A percentile compares a stretch with the other conserved stretches of the same genome.
Conservation (phyloP, 306 rosid genomes). For the Vigna angularis region DNA sequence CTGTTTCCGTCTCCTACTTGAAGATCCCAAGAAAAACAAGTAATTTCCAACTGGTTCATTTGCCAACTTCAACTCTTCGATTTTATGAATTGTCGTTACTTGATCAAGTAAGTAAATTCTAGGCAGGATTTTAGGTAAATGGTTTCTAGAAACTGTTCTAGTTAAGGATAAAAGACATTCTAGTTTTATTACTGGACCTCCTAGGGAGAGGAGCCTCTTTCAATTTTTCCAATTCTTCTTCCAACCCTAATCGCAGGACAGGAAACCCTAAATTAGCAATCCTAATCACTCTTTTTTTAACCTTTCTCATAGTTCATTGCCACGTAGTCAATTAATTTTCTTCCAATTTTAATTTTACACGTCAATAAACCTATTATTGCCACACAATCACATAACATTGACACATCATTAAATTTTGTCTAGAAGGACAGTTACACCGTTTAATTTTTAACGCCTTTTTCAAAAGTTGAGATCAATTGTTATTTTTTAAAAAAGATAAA, state of each 20-base stretch:
- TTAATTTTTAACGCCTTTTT: too few species aligned
- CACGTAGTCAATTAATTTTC: too few species aligned
- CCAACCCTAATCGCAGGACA: conserved; percentile 12
- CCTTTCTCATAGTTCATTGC: too few species aligned
- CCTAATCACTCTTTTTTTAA: too few species aligned
- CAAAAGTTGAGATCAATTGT: too few species aligned
- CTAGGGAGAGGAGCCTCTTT: conserved; percentile 66
- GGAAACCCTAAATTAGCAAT: too few species aligned
- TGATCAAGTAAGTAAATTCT: conserved; percentile 79
- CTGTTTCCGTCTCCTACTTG: conserved; percentile 90
- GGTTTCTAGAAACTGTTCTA: conserved; percentile 39
- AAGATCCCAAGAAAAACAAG: conserved; percentile 92
- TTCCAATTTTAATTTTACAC: too few species aligned
- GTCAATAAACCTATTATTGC: too few species aligned
- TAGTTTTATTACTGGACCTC: conserved; percentile 73
- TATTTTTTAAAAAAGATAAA: too few species aligned
- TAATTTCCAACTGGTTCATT: conserved; percentile 56
- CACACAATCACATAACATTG: too few species aligned
- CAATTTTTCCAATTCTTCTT: conserved; percentile 55
- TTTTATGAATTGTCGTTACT: conserved; percentile 48
- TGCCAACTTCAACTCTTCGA: conserved; percentile 61
- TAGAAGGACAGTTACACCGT: rapidly evolving
- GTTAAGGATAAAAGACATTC: conserved; percentile 72
- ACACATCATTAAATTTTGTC: too few species aligned
- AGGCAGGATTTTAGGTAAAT: conserved; percentile 68